phyloP scores from a whole-genome alignment of 345 rosid species.

The Linum tenue region DNA sequence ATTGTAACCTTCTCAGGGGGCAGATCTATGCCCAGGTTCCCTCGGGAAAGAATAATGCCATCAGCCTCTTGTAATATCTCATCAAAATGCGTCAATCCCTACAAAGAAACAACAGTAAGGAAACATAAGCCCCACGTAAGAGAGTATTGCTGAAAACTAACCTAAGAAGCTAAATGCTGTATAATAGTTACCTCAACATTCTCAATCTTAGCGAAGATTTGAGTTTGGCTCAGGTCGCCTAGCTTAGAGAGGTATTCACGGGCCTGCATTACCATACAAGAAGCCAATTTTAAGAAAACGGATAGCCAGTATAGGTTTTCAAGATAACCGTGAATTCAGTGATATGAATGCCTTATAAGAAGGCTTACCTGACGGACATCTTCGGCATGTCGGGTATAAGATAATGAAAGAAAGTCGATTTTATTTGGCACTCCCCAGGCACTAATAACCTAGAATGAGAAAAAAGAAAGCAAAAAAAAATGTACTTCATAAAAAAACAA shows the following conservation, averaged over 20 bases:
- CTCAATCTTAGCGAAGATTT: slow-evolving; percentile 93
- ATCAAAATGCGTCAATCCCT: slow-evolving; percentile 95
- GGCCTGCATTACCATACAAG: slow-evolving; percentile 39
- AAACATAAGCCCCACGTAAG: slow-evolving; percentile 8
- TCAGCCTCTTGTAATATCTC: slow-evolving; percentile 98
- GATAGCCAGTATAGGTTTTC: background rate
- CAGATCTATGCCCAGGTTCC: slow-evolving; percentile 93
- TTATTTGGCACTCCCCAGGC: slow-evolving; percentile 92
- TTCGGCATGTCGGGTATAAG: slow-evolving; percentile 89
- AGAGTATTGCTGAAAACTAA: background rate
- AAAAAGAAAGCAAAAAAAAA: slow-evolving; percentile 6
- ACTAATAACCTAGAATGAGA: slow-evolving; percentile 55
- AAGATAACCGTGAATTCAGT: background rate
- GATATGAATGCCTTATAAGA: background rate
- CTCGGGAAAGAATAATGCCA: slow-evolving; percentile 97
- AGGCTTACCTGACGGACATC: slow-evolving; percentile 75
- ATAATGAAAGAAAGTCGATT: slow-evolving; percentile 89
- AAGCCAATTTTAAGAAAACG: slow-evolving; percentile 2
- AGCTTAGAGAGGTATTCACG: slow-evolving; percentile 69
- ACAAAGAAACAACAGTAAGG: slow-evolving; percentile 4
- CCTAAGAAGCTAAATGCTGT: background rate
- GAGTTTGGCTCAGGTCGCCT: slow-evolving; percentile 85
- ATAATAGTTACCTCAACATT: slow-evolving; percentile 57
- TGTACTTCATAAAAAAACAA: background rate
- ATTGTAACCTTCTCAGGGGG: slow-evolving; percentile 84